Evolutionary conservation across 495 filamentous ascomycete species (phyloP).

Genomic region (Antarctomyces pellizariae): DNA sequence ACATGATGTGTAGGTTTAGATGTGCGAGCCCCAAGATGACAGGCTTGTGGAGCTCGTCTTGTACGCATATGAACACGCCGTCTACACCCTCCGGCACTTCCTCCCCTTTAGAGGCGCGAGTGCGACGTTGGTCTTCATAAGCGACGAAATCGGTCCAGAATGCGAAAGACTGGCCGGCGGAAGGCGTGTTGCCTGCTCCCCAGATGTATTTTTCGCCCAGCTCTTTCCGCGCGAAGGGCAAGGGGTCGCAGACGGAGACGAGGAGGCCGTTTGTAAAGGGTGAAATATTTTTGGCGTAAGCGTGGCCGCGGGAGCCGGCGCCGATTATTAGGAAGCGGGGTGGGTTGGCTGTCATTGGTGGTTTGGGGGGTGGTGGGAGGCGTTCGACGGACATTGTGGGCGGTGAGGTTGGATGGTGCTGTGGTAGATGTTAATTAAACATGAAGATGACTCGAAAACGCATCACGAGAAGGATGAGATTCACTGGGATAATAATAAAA

Average conservation of each 20-base stretch:
- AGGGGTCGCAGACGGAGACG: constrained; percentile 61
- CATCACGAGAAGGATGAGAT: no score
- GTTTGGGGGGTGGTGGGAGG: constrained; percentile 9
- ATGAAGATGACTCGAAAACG: no score
- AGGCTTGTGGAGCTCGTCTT: constrained; percentile 69
- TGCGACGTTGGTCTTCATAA: constrained; percentile 35
- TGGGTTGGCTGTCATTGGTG: constrained; percentile 14
- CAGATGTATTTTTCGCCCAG: constrained; percentile 50
- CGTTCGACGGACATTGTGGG: no score
- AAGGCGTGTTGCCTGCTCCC: constrained; percentile 21
- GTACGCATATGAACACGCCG: constrained; percentile 67
- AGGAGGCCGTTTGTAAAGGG: constrained; percentile 37
- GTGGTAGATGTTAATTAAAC: constrained; percentile 1
- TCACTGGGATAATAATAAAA: no score
- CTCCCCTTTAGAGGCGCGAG: constrained; percentile 13
- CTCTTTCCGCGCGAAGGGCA: constrained; percentile 44
- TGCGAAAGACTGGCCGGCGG: constrained; percentile 35
- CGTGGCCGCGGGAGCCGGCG: constrained; percentile 60
- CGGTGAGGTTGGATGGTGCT: no score
- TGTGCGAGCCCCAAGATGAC: constrained; percentile 46
- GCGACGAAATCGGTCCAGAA: constrained; percentile 52
- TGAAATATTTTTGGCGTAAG: constrained; percentile 45
- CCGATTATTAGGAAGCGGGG: constrained; percentile 61
- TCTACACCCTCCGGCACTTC: constrained; percentile 35
- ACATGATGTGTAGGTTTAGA: constrained; percentile 61